These are phyloP conservation scores for Globisporangium viniferum DNA, from an alignment of 352 stramenopile genomes.

Conservation along the genomic window DNA sequence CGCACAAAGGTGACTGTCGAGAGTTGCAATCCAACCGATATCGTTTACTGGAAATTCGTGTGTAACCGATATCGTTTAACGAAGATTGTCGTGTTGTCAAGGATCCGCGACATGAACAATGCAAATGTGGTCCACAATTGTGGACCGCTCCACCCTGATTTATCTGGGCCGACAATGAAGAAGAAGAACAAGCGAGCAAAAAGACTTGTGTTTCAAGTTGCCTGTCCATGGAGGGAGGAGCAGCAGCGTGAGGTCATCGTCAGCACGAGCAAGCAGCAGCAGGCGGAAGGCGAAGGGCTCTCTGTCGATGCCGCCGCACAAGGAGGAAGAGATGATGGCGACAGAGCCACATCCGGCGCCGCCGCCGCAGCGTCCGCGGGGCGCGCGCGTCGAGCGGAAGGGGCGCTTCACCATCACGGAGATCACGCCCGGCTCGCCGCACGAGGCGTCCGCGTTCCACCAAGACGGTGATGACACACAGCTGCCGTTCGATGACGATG, in stretches of 20 bases:
- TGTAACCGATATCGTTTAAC: too few species aligned
- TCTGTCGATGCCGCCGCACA: not conserved
- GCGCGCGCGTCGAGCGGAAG: slow-evolving; percentile 63
- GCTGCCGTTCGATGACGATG: not conserved
- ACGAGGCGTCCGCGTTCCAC: slow-evolving; percentile 28
- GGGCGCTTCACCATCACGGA: slow-evolving; percentile 84
- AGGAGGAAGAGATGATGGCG: slow-evolving; percentile 25
- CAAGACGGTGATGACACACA: slow-evolving; percentile 12
- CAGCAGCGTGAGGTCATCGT: slow-evolving; percentile 6
- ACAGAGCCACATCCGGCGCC: slow-evolving; percentile 11
- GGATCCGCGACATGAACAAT: too few species aligned
- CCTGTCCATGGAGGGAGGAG: not conserved
- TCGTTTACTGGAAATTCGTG: too few species aligned
- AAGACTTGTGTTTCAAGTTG: not conserved
- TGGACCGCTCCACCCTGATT: slow-evolving; percentile 1
- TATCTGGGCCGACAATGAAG: not conserved
- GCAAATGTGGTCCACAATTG: not conserved
- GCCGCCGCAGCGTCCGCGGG: slow-evolving; percentile 23
- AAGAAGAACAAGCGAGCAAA: not conserved
- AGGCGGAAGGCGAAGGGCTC: not conserved
- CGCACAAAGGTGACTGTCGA: too few species aligned
- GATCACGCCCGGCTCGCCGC: slow-evolving; percentile 55
- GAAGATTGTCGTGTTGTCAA: too few species aligned
- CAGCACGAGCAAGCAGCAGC: slow-evolving; percentile 2
- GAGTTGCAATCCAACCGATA: too few species aligned